Percentiles rank a stretch among this genome's conserved stretches.
Evolutionary conservation across 2,329 filamentous ascomycete species (phyloP).

Genomic region (Scedosporium dehoogii): DNA sequence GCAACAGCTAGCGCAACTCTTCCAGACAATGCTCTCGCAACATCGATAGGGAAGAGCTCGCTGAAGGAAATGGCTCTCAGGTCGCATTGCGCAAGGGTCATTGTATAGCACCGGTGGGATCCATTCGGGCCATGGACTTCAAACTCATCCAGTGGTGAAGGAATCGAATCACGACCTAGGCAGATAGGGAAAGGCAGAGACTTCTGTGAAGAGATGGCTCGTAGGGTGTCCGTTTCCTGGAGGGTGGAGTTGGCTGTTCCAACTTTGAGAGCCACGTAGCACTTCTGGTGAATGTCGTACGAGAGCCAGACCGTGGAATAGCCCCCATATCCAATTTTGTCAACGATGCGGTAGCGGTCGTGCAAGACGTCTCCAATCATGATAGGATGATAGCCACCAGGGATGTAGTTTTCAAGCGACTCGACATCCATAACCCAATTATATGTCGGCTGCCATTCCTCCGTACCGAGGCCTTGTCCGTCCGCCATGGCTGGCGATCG

Average conservation of each 20-base stretch:
- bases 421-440: background rate
- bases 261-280: constrained; percentile 10
- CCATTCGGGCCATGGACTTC: constrained; percentile 18
- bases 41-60: constrained; percentile 14
- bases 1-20: constrained; percentile 13
- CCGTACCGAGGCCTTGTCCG: no score
- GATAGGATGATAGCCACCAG: constrained; percentile 21
- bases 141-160: constrained; percentile 16
- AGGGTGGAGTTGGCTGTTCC: background rate
- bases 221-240: background rate
- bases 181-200: background rate
- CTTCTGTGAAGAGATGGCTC: constrained; percentile 1
- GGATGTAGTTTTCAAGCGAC: constrained; percentile 13
- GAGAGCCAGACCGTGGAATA: constrained; percentile 30
- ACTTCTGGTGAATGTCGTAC: constrained; percentile 3
- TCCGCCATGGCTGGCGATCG: background rate
- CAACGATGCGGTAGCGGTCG: constrained; percentile 23
- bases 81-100: constrained; percentile 16
- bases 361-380: constrained; percentile 21
- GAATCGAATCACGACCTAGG: background rate
- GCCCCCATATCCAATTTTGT: constrained; percentile 27
- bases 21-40: constrained; percentile 15
- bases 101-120: constrained; percentile 17
- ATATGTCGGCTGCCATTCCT: background rate
- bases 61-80: constrained; percentile 18